Evolutionary conservation across 192 early-diverging fungal species (phyloP).

Genomic region (Mortierella claussenii): DNA sequence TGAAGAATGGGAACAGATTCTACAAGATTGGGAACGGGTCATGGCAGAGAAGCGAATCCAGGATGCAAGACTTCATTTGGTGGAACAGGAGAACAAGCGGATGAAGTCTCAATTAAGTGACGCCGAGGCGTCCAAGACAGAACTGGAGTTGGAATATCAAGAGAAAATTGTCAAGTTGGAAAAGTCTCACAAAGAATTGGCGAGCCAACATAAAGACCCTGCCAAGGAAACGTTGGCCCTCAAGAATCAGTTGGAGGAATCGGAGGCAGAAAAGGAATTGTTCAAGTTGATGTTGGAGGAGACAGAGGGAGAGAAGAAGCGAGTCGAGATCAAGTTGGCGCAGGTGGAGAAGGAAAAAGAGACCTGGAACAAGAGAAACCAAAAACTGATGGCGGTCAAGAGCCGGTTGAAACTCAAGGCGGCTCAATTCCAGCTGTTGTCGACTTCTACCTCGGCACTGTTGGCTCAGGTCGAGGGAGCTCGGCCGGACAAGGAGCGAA

Average conservation of each 20-base stretch:
- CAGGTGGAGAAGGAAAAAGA: conserved; percentile 36
- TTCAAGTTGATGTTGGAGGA: conserved; percentile 51
- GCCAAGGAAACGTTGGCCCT: conserved; percentile 34
- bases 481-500: conserved; percentile 32
- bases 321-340: conserved; percentile 22
- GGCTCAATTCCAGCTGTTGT: conserved; percentile 38
- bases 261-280: conserved; percentile 41
- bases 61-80: conserved; percentile 33
- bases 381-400: conserved; percentile 31
- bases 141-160: conserved; percentile 23
- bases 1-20: conserved; percentile 45
- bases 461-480: conserved; percentile 22
- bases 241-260: conserved; percentile 35
- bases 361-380: conserved; percentile 15
- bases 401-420: conserved; percentile 27
- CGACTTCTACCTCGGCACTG: conserved; percentile 28
- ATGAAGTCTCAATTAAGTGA: conserved; percentile 44
- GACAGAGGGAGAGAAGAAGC: conserved; percentile 41
- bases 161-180: conserved; percentile 24
- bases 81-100: conserved; percentile 45
- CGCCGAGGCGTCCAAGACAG: conserved; percentile 18
- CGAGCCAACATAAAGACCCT: conserved; percentile 24
- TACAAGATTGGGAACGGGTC: conserved; percentile 45
- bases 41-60: conserved; percentile 48
- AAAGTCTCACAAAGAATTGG: conserved; percentile 26